Conservation (phyloP, 2,329 filamentous ascomycete species). For the Talaromyces funiculosus region DNA sequence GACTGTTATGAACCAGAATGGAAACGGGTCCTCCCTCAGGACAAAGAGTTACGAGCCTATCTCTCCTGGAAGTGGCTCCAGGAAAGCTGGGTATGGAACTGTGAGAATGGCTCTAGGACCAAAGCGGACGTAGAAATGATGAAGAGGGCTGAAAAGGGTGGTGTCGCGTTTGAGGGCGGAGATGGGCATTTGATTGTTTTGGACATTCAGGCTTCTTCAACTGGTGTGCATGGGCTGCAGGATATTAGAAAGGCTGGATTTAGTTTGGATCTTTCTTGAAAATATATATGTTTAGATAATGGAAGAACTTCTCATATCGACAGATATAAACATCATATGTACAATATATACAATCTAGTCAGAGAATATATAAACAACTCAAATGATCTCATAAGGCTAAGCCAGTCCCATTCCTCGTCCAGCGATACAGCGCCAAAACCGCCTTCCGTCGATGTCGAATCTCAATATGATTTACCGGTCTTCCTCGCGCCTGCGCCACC, state of each 20-base stretch:
- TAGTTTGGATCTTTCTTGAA: conserved; percentile 6
- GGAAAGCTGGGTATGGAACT: conserved; percentile 79
- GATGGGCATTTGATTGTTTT: conserved; percentile 36
- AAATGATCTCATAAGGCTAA: conserved; percentile 49
- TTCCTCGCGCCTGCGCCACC: conserved; percentile 76
- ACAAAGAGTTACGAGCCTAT: conserved; percentile 86
- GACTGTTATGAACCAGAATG: conserved; percentile 71
- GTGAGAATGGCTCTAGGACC: conserved; percentile 54
- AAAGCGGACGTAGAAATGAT: conserved; percentile 36
- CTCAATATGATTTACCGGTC: conserved; percentile 78
- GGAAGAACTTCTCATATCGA: not conserved
- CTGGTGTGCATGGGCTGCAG: not conserved
- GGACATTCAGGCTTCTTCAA: conserved; percentile 7
- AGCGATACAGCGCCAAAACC: conserved; percentile 77
- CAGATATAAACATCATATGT: not conserved
- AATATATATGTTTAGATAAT: not conserved
- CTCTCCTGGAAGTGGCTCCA: conserved; percentile 88
- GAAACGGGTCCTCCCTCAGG: conserved; percentile 75
- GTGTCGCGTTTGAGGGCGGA: conserved; percentile 36
- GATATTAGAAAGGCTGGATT: conserved; percentile 7
- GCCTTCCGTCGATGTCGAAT: conserved; percentile 79
- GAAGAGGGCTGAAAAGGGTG: conserved; percentile 34
- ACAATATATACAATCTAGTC: not conserved
- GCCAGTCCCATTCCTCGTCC: conserved; percentile 86
- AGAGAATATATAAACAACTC: conserved; percentile 11